phyloP scores from a whole-genome alignment of 257 asterid species.

The Jasminum sambac region DNA sequence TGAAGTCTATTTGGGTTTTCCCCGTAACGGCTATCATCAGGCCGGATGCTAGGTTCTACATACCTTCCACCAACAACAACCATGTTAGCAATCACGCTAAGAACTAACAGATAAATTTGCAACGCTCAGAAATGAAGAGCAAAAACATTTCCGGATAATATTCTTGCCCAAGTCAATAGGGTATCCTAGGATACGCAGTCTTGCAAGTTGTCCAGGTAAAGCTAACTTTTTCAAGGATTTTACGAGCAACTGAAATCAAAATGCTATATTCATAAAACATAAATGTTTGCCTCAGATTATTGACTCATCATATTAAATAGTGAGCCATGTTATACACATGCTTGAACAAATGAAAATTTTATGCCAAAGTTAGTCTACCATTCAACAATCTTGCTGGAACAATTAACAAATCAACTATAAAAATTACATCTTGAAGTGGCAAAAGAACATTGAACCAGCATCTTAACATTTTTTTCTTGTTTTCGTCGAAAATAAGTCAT shows the following conservation, averaged over 20 bases:
- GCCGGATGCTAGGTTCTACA: conserved; percentile 95
- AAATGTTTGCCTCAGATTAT: conserved; percentile 15
- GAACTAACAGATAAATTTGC: conserved; percentile 10
- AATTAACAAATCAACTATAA: not conserved
- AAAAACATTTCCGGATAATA: conserved; percentile 8
- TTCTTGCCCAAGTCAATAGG: conserved; percentile 4
- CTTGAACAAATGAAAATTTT: not conserved
- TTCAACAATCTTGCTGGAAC: not conserved
- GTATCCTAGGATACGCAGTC: not conserved
- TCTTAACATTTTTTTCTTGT: not conserved
- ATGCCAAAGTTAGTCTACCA: conserved; percentile 6
- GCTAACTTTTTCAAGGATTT: not conserved
- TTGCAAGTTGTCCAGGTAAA: not conserved
- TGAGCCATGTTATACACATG: not conserved
- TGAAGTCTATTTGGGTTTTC: conserved; percentile 99
- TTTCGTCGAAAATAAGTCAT: conserved; percentile 1
- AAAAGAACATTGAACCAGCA: conserved; percentile 2
- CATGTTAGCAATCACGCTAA: conserved; percentile 32
- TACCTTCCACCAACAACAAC: conserved; percentile 67
- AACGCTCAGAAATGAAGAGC: conserved; percentile 1
- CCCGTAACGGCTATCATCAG: conserved; percentile 99
- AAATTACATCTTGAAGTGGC: not conserved
- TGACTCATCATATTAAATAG: not conserved
- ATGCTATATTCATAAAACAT: conserved; percentile 10
- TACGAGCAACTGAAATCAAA: not conserved